phyloP scores from a whole-genome alignment of 371 early-diverging fungal genomes.

The Mucor irregularis region DNA sequence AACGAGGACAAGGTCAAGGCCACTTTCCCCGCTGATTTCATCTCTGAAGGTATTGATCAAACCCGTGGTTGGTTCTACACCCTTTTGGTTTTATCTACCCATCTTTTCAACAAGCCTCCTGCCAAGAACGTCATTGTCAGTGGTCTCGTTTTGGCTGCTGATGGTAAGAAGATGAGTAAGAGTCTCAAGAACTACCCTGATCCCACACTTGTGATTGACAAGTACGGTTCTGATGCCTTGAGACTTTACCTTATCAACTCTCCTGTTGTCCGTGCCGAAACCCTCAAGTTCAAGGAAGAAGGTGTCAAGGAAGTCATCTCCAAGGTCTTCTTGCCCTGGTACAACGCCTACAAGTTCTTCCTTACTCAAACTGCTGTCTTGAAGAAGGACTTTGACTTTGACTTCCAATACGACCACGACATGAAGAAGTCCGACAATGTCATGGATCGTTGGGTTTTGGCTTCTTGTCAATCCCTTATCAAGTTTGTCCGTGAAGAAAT shows the following conservation, averaged over 20 bases:
- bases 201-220: slow-evolving; percentile 85
- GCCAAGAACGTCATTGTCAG: slow-evolving; percentile 99
- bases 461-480: slow-evolving; percentile 92
- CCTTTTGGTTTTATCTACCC: slow-evolving; percentile 97
- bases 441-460: slow-evolving; percentile 99
- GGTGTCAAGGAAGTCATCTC: slow-evolving; percentile 98
- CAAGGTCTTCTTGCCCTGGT: slow-evolving; percentile 98
- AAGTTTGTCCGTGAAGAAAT: slow-evolving; percentile 91
- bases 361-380: slow-evolving; percentile 85
- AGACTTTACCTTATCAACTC: slow-evolving; percentile 98
- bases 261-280: slow-evolving; percentile 99
- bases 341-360: slow-evolving; percentile 98
- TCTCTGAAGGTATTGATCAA: slow-evolving; percentile 99
- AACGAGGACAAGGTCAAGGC: slow-evolving; percentile 83
- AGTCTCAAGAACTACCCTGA: slow-evolving; percentile 99
- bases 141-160: slow-evolving; percentile 98
- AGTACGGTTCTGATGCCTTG: slow-evolving; percentile 98
- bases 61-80: slow-evolving; percentile 99
- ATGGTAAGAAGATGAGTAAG: slow-evolving; percentile 99
- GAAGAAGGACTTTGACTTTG: slow-evolving; percentile 83
- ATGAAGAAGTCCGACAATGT: slow-evolving; percentile 79
- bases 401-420: slow-evolving; percentile 76
- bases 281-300: slow-evolving; percentile 96
- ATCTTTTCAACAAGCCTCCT: slow-evolving; percentile 97
- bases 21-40: slow-evolving; percentile 99